Evolutionary conservation across 371 early-diverging fungal genomes (phyloP), one percentile per base, ranked within the genome.

Genomic region (Mucor piriformis): DNA sequence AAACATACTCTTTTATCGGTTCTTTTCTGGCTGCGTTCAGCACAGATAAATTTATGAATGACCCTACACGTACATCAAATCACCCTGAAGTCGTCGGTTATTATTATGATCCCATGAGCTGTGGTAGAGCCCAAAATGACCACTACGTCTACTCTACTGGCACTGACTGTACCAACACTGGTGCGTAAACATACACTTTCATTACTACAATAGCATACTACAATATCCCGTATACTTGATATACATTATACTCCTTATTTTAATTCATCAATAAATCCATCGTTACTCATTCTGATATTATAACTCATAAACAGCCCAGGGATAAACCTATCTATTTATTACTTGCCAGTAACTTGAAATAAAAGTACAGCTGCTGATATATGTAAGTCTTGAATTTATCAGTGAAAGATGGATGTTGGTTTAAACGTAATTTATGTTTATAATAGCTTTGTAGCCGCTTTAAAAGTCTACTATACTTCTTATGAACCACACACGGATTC

Each of bases 51-150:
- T 63, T 46, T 24, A 38, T 47, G 48, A 59, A 59, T 54, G 79
- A 79, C 57, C 79, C 79, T 35, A 79, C 65, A 63, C 70, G 76
- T 43, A 67, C 62, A n/a, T 58, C 61, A n/a, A 61, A 63, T 38
- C 64, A 54, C 40, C 74, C 79, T 54, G 70, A 72, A 29, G 57
- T 70, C 8, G 58, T 78, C 42, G 79, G 79, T n/a, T 33, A 56
- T 8, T 74, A 61, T 29, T 54, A 69, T 52, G 79, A 78, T 61
- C 79, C 75, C 20, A 74, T 78, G 75, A 68, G 75, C 21, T 57
- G 69, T 27, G 48, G 58, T 27, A 21, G 49, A 10, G 21, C 13
- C 33, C 51, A 55, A 51, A 27, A 54, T 44, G 21, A 29, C 32
- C 21, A 24, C 25, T 12, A 33, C 6, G 50, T 56, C 21, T 11